A percentile compares a stretch with the other conserved stretches of the same genome.
phyloP scores from a whole-genome alignment of 2,329 filamentous ascomycete genomes.

The Metarhizium album region DNA sequence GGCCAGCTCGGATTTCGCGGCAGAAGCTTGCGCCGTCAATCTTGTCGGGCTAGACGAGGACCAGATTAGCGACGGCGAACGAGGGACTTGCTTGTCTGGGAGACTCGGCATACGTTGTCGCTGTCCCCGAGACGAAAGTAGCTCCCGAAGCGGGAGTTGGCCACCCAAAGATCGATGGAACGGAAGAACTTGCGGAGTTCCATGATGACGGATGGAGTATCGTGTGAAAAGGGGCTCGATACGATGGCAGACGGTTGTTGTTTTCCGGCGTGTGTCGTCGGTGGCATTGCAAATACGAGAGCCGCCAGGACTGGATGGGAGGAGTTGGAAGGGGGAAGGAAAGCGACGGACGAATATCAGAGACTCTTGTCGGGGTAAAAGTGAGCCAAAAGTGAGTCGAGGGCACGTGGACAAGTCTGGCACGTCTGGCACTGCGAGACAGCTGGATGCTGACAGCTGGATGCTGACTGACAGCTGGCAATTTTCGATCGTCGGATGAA shows the following conservation, averaged over 20 bases:
- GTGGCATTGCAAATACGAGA: neutral
- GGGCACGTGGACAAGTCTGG: neutral
- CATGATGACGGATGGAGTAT: slow-evolving; percentile 1
- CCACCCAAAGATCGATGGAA: slow-evolving; percentile 1
- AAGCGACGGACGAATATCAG: neutral
- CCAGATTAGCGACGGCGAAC: slow-evolving; percentile 1
- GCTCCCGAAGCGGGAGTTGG: slow-evolving; percentile 4
- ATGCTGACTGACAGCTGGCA: neutral
- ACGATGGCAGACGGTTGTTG: neutral
- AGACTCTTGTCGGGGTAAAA: neutral
- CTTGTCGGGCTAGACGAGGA: slow-evolving; percentile 44
- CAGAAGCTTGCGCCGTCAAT: slow-evolving; percentile 61
- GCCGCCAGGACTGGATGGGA: neutral
- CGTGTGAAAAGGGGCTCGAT: slow-evolving; percentile 3
- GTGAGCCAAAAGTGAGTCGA: neutral
- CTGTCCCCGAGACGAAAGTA: slow-evolving; percentile 6
- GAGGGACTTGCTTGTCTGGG: neutral
- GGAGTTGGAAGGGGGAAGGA: neutral
- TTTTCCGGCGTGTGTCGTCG: neutral
- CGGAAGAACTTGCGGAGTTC: slow-evolving; percentile 49
- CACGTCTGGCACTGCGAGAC: neutral
- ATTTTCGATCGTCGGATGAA: too few relatives aligned
- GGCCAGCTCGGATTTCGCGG: slow-evolving; percentile 65
- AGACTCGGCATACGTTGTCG: slow-evolving; percentile 5
- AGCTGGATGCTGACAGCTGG: neutral